Evolutionary conservation across 2,329 filamentous ascomycete species (phyloP), one percentile per base, ranked within the genome.

Genomic region (Cytospora leucostoma): DNA sequence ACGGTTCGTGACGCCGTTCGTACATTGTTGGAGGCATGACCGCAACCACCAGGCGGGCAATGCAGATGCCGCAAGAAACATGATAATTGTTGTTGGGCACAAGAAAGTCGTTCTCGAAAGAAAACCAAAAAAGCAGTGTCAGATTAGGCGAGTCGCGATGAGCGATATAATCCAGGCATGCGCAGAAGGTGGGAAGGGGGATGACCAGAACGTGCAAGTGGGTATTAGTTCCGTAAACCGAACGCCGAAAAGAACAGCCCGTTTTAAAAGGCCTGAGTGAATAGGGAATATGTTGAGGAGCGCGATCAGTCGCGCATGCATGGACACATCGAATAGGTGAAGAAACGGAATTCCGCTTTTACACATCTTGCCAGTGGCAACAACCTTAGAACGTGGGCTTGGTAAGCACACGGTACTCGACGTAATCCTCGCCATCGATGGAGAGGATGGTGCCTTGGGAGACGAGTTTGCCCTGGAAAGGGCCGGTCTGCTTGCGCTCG

Each of bases 341-440:
- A n/a, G 15, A 44, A 19, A 8, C 7, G 40, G 8, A 6, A 47
- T 19, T 47, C 44, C 44, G 12, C 44, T n/a, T n/a, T 44, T 19
- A 44, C 7, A 7, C 13, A 13, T 33, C 6, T 21, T 11, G 44
- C 8, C n/a, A 21, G 21, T 17, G n/a, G 21, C 44, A 47, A 13
- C 21, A 7, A 13, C 21, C 27, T 70, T 72, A 86, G 67, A 86
- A 88, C 0, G 79, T 82, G 0, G 85, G 84, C 74, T 87, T 88
- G 1, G 83, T 87, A 33, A 89, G 79, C 1, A 89, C 84, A 2
- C 86, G 81, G 67, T 88, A 88, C 71, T 88, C 86, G 38, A 89
- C 85, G 65, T 86, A 89, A 66, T 88, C 86, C 70, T 88, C 86
- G 27, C 85, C 86, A 64, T 88, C 85, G 64, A 89, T 88, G 55